Evolutionary conservation across 768 basidiomycete species (phyloP), one percentile per base, ranked within the genome.

Genomic region (Hemileccinum impolitum): DNA sequence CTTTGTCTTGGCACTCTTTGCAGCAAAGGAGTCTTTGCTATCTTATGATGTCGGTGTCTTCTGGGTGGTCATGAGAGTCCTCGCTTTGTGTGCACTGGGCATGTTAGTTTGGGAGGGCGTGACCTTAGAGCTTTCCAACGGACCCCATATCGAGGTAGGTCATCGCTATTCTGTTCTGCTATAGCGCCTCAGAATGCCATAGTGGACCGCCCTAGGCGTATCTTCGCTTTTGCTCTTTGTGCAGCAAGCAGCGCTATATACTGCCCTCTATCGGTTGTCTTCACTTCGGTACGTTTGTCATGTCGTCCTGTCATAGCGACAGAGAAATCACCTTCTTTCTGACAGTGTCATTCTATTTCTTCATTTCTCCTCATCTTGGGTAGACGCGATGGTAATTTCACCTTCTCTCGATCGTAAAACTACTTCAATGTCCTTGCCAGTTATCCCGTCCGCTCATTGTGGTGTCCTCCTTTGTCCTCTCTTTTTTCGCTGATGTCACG

Each of bases 161-260:
- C 34, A 38, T 37, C n/a, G 28, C 45, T 28, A 47, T 38, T 53
- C 40, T 37, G 42, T 23, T 43, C 43, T 53, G 26, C 25, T 35
- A 15, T 35, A 43, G 38, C 38, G 7, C 25, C 52, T 57, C 47
- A 64, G 43, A 48, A 18, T 37, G 32, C 35, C 51, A 19, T 26
- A 90, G 89, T 89, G 85, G 84, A 77, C 86, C 13, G 81, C 81
- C 15, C 66, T 90, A 7, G 85, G 77, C 4, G 78, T 81, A 60
- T 78, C 84, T 14, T 86, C 87, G 1, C 60, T 87, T 39, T 62
- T 86, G 52, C 70, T 84, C 48, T 84, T 89, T 53, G 69, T 90
- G 18, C 84, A 86, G 57, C 80, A 85, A 49, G 80, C 77, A 6
- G 77, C 80, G 42, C 67, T 90, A 35, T 79, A 87, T 60, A 81